phyloP scores from a whole-genome alignment of 169 alveolate species.

The Miamiensis avidus region DNA sequence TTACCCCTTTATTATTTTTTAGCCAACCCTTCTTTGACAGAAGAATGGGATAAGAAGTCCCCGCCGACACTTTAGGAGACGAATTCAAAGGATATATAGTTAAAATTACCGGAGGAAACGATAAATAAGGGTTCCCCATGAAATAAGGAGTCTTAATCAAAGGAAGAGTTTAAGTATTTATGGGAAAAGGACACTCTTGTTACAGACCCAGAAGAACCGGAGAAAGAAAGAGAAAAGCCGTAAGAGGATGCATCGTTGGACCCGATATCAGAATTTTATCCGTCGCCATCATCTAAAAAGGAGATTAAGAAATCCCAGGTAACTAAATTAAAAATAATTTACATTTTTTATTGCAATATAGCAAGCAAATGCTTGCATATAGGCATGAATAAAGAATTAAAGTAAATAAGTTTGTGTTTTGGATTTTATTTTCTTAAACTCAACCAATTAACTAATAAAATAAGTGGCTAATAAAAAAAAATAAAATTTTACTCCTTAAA shows the following conservation, averaged over 20 bases:
- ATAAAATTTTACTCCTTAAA: no score
- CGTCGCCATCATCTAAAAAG: conserved; percentile 96
- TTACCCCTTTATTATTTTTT: not conserved
- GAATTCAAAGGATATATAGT: conserved; percentile 97
- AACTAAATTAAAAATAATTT: not conserved
- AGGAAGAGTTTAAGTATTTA: conserved; percentile 83
- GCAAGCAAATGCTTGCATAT: no score
- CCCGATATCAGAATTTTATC: conserved; percentile 98
- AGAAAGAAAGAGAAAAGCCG: conserved; percentile 98
- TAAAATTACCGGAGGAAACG: conserved; percentile 98
- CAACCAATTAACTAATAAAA: no score
- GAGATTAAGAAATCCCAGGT: conserved; percentile 92
- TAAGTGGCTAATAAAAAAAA: no score
- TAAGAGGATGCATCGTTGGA: conserved; percentile 99
- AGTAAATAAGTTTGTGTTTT: no score
- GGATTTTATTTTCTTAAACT: no score
- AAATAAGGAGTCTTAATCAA: conserved; percentile 97
- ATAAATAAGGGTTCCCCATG: conserved; percentile 99
- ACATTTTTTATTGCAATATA: no score
- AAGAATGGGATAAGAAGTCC: conserved; percentile 98
- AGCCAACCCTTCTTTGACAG: conserved; percentile 95
- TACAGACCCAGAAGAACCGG: conserved; percentile 99
- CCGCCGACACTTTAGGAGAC: conserved; percentile 98
- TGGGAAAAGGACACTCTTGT: conserved; percentile 87
- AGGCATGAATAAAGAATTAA: no score